phyloP scores from a whole-genome alignment of 2,329 filamentous ascomycete species.

The Fusarium multiceps region DNA sequence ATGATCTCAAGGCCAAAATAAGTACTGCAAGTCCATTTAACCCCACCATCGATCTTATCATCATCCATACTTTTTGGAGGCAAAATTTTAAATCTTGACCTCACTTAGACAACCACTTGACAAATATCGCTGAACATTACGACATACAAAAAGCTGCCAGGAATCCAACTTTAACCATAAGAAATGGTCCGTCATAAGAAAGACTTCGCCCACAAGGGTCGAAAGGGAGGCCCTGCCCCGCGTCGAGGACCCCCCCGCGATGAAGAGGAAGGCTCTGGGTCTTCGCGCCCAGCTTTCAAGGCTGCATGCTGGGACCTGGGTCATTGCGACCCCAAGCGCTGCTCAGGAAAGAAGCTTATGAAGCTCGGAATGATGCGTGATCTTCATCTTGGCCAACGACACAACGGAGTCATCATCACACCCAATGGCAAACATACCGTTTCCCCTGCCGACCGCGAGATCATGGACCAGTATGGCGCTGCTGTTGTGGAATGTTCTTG shows the following conservation, averaged over 20 bases:
- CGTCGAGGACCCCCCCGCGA: conserved; percentile 61
- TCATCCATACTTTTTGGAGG: conserved; percentile 19
- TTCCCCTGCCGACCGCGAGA: conserved; percentile 82
- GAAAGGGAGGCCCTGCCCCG: conserved; percentile 70
- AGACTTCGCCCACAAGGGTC: conserved; percentile 78
- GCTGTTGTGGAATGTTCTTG: conserved; percentile 98
- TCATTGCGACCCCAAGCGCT: conserved; percentile 96
- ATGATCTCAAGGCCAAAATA: not conserved
- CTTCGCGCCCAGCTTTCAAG: conserved; percentile 73
- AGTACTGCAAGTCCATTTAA: not conserved
- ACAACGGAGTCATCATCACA: conserved; percentile 91
- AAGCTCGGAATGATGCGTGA: conserved; percentile 93
- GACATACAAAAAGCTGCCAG: not conserved
- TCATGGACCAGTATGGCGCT: conserved; percentile 89
- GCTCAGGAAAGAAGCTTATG: conserved; percentile 95
- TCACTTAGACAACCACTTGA: not conserved
- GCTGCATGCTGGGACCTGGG: conserved; percentile 98
- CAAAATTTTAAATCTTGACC: conserved; percentile 19
- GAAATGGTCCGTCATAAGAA: conserved; percentile 96
- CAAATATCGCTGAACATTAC: not conserved
- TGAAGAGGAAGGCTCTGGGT: conserved; percentile 50
- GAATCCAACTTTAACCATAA: too few relatives aligned
- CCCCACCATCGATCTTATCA: conserved; percentile 33
- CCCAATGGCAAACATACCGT: conserved; percentile 91
- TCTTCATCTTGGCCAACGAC: conserved; percentile 89